A percentile compares a stretch with the other conserved stretches of the same genome.
Conservation (phyloP, 176 grass and related monocot genomes). For the Carex cristatella region DNA sequence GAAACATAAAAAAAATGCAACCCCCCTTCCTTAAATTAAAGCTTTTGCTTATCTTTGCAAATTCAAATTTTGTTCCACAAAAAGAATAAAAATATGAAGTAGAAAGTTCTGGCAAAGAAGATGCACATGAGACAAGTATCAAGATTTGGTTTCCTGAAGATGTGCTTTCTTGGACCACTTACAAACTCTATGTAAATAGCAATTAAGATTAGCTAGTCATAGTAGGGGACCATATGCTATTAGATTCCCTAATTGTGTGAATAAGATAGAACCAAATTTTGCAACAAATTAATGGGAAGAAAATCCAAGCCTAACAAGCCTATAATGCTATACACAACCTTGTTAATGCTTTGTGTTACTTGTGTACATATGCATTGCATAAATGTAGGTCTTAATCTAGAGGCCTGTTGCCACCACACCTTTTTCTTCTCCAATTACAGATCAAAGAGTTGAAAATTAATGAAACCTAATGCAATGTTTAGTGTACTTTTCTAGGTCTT, state of each 20-base stretch:
- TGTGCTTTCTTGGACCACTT: conserved; percentile 21
- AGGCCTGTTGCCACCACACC: background rate
- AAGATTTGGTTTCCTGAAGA: conserved; percentile 14
- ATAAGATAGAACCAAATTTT: conserved; percentile 15
- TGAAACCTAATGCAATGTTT: conserved; percentile 11
- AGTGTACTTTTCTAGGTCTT: conserved; percentile 10
- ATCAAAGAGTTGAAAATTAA: background rate
- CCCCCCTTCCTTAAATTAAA: background rate
- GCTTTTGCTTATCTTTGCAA: background rate
- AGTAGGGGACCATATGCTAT: background rate
- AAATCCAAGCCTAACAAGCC: conserved; percentile 19
- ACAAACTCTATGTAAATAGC: background rate
- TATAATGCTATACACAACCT: conserved; percentile 7
- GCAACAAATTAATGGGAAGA: conserved; percentile 14
- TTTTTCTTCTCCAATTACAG: conserved; percentile 14
- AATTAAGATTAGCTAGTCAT: conserved; percentile 18
- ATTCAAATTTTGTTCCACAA: background rate
- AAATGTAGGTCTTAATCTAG: conserved; percentile 19
- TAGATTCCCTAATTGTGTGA: conserved; percentile 18
- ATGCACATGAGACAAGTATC: conserved; percentile 22
- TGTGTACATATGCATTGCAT: conserved; percentile 11
- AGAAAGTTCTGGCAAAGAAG: background rate
- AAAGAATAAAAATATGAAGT: background rate
- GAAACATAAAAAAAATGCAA: conserved; percentile 2
- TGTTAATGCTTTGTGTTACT: background rate